A percentile compares a stretch with the other conserved stretches of the same genome.
Evolutionary conservation across 2,329 filamentous ascomycete species (phyloP).

Genomic region (Fusarium torulosum): DNA sequence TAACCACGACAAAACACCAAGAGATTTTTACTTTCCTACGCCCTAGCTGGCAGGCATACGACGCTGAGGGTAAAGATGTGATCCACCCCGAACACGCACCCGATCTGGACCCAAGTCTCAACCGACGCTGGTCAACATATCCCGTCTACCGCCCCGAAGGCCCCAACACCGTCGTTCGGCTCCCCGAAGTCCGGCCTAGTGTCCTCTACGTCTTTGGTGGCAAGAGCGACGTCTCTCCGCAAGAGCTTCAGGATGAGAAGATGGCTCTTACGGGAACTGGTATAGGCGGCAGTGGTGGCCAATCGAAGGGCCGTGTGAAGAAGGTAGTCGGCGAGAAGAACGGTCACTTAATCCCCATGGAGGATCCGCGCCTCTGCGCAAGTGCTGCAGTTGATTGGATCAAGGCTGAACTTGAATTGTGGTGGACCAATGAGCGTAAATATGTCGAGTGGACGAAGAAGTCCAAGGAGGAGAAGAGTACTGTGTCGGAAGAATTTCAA

Average conservation of each 20-base stretch:
- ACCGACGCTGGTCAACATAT: constrained; percentile 54
- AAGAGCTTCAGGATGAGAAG: constrained; percentile 67
- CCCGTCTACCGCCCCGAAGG: constrained; percentile 78
- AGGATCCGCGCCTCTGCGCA: constrained; percentile 77
- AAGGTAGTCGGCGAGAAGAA: constrained; percentile 72
- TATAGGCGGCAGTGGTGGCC: constrained; percentile 75
- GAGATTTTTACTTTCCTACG: constrained; percentile 80
- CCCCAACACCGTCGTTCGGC: constrained; percentile 64
- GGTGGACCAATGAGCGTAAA: constrained; percentile 67
- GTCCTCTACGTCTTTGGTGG: constrained; percentile 78
- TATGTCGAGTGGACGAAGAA: constrained; percentile 69
- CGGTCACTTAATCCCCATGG: constrained; percentile 89
- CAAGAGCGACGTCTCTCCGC: constrained; percentile 67
- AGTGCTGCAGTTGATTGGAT: constrained; percentile 69
- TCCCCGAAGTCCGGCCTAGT: constrained; percentile 72
- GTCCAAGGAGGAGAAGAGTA: constrained; percentile 66
- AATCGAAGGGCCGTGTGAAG: constrained; percentile 73
- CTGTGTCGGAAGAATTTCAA: constrained; percentile 63
- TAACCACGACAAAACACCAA: constrained; percentile 87
- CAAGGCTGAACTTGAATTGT: constrained; percentile 66
- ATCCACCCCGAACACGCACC: constrained; percentile 58
- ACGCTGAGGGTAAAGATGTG: constrained; percentile 53
- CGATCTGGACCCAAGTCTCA: constrained; percentile 60
- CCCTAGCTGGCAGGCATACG: constrained; percentile 64
- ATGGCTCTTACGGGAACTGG: constrained; percentile 73